Conservation (phyloP, 2,329 filamentous ascomycete species). For the Calycina marina region DNA sequence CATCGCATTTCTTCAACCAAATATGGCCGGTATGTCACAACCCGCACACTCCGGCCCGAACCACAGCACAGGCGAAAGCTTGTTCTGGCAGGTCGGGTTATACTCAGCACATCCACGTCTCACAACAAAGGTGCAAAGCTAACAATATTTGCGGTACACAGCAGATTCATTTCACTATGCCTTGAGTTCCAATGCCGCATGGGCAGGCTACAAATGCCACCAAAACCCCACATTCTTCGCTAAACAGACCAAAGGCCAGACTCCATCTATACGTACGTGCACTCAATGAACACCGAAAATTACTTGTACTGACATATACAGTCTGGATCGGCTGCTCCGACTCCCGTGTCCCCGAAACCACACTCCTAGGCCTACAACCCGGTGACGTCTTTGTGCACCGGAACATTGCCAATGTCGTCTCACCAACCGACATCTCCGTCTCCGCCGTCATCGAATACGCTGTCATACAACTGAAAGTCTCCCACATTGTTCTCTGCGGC, state of each 20-base stretch:
- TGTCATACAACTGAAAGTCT: constrained; percentile 55
- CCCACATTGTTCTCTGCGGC: constrained; percentile 56
- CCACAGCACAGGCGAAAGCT: too few species aligned
- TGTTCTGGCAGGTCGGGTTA: too few species aligned
- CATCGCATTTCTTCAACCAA: too few species aligned
- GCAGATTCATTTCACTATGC: constrained; percentile 37
- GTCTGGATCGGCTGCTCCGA: constrained; percentile 84
- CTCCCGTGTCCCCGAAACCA: constrained; percentile 72
- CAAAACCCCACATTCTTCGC: constrained; percentile 59
- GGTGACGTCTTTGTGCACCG: constrained; percentile 82
- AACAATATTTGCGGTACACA: neutral
- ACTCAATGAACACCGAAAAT: neutral
- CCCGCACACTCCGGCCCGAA: too few species aligned
- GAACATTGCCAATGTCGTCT: constrained; percentile 78
- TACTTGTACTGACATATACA: constrained; percentile 15
- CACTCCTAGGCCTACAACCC: constrained; percentile 61
- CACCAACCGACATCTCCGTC: constrained; percentile 59
- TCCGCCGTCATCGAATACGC: constrained; percentile 68
- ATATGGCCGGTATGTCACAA: too few species aligned
- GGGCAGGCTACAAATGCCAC: constrained; percentile 49
- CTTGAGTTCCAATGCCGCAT: constrained; percentile 54
- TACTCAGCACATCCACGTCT: too few species aligned
- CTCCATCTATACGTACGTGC: constrained; percentile 42
- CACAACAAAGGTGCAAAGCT: neutral
- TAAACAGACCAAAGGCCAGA: constrained; percentile 51